Evolutionary conservation across 768 basidiomycete genomes (phyloP).

Genomic region (Baorangia bicolor): DNA sequence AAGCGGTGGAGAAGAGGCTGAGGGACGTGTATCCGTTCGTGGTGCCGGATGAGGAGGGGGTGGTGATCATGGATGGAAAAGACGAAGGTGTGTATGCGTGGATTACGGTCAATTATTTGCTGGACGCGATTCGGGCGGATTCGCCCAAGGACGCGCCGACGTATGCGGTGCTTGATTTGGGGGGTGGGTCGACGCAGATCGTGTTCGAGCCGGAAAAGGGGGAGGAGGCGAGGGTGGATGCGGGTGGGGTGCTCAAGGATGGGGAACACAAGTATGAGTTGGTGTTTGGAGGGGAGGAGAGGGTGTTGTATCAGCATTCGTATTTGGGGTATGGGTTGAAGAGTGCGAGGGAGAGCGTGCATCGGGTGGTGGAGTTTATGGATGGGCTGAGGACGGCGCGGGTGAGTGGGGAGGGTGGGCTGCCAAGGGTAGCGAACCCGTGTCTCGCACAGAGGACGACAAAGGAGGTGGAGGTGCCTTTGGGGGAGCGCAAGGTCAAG

Average conservation of each 20-base stretch:
- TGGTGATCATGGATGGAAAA: constrained; percentile 90
- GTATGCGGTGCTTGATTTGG: constrained; percentile 93
- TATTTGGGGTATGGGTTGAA: constrained; percentile 97
- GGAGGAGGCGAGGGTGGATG: constrained; percentile 20
- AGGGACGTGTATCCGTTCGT: constrained; percentile 65
- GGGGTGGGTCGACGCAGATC: constrained; percentile 97
- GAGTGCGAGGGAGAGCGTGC: constrained; percentile 80
- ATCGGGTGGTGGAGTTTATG: constrained; percentile 90
- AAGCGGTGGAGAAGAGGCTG: constrained; percentile 68
- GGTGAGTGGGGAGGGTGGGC: constrained; percentile 1
- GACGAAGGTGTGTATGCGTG: constrained; percentile 99
- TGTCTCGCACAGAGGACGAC: constrained; percentile 72
- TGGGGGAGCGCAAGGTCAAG: constrained; percentile 44
- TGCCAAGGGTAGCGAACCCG: constrained; percentile 52
- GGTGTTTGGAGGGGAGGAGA: constrained; percentile 64
- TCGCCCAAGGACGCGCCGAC: constrained; percentile 47
- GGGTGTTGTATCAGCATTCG: constrained; percentile 93
- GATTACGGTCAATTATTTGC: constrained; percentile 95
- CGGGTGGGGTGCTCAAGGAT: constrained; percentile 49
- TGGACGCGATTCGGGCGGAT: constrained; percentile 65
- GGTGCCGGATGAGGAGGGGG: constrained; percentile 57
- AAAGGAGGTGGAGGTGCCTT: constrained; percentile 61
- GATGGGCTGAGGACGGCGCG: constrained; percentile 39
- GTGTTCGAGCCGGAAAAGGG: constrained; percentile 85
- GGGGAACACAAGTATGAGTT: constrained; percentile 94